phyloP scores from a whole-genome alignment of 495 filamentous ascomycete species.

The Hyphodiscus hymeniophilus region DNA sequence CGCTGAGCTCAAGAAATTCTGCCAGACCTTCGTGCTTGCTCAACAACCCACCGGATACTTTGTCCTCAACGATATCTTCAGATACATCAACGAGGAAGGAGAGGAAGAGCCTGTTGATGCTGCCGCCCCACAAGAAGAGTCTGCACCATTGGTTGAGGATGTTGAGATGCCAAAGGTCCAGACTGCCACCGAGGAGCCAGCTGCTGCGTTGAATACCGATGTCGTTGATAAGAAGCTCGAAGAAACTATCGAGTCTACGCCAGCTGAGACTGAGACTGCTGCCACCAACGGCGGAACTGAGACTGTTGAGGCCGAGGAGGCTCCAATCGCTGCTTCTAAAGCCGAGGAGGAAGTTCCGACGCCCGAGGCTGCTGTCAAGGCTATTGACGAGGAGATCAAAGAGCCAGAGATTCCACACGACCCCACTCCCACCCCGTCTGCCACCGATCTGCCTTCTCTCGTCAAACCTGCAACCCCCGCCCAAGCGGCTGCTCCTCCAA shows the following conservation, averaged over 20 bases:
- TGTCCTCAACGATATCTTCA: constrained; percentile 95
- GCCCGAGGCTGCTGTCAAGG: constrained; percentile 27
- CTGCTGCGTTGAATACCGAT: constrained; percentile 34
- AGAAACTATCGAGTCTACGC: constrained; percentile 25
- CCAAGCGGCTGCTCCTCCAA: constrained; percentile 30
- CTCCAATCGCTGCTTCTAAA: constrained; percentile 22
- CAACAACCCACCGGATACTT: constrained; percentile 96
- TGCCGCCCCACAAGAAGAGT: constrained; percentile 34
- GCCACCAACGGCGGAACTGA: constrained; percentile 28
- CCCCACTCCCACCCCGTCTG: constrained; percentile 40
- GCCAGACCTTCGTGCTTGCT: constrained; percentile 96
- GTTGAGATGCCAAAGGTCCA: constrained; percentile 34
- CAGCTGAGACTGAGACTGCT: constrained; percentile 22
- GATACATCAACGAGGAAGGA: constrained; percentile 78
- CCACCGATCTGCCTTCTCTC: constrained; percentile 28
- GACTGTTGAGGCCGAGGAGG: constrained; percentile 23
- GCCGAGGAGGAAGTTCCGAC: constrained; percentile 13
- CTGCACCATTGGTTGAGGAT: constrained; percentile 31
- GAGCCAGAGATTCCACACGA: constrained; percentile 39
- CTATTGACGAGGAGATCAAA: constrained; percentile 27
- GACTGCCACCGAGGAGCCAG: constrained; percentile 28
- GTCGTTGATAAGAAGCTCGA: constrained; percentile 42
- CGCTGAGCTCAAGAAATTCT: constrained; percentile 84
- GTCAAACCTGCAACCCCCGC: constrained; percentile 35
- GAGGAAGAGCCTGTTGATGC: constrained; percentile 45